Evolutionary conservation across 441 rosid genomes (phyloP).

Genomic region (Populus hybrid): DNA sequence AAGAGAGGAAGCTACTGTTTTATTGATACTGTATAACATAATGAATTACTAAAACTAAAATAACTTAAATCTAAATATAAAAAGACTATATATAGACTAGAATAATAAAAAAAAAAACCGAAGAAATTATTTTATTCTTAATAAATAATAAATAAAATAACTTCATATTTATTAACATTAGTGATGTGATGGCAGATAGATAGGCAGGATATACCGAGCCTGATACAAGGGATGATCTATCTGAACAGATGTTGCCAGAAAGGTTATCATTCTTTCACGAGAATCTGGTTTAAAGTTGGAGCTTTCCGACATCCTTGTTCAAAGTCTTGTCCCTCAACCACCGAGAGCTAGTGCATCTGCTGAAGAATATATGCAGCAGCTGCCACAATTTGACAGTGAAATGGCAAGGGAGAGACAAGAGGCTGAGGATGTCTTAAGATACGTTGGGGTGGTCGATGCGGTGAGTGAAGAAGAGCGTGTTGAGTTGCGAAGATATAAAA

Average conservation of each 20-base stretch:
- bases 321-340: conserved; percentile 86
- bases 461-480: conserved; percentile 58
- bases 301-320: conserved; percentile 77
- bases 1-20: too few relatives aligned
- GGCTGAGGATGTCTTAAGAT: conserved; percentile 84
- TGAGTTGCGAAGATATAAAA: conserved; percentile 72
- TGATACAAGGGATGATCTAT: conserved; percentile 96
- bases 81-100: too few relatives aligned
- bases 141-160: too few relatives aligned
- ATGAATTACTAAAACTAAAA: too few relatives aligned
- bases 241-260: conserved; percentile 97
- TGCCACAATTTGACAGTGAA: conserved; percentile 71
- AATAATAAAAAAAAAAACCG: too few relatives aligned
- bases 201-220: conserved; percentile 93
- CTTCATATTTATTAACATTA: too few relatives aligned
- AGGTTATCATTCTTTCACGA: conserved; percentile 96
- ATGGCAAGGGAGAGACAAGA: conserved; percentile 59
- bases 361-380: conserved; percentile 72
- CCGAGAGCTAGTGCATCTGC: conserved; percentile 65
- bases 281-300: conserved; percentile 94
- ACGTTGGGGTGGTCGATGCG: conserved; percentile 86
- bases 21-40: too few relatives aligned
- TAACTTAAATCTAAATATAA: too few relatives aligned
- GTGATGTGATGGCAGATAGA: conserved; percentile 78
- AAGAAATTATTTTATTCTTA: too few relatives aligned